Base-by-base conservation (phyloP, 371 early-diverging fungal species). In the Mucor indicus region DNA sequence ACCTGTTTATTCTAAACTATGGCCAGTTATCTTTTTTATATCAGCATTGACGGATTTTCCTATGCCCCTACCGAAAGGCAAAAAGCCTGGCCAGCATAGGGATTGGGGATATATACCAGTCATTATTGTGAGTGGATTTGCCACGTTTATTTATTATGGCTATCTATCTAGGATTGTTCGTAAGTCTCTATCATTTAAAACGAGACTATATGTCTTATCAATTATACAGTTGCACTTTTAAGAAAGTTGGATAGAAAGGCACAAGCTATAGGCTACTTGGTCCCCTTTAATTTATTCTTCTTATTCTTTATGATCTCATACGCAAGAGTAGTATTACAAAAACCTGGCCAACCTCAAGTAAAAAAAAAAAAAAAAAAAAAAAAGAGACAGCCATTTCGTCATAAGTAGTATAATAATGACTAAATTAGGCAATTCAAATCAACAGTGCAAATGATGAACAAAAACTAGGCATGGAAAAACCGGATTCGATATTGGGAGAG, bases 101-200 rank as follows among this genome's bases (percentile, higher is more conserved):
- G 62, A 65, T 40, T 69, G 63, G 63, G 63, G 63, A 3, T 65
- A 51, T 57, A 15, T 69, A 15, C 66, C 69, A 7, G 51, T 65
- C 2, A 20, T 62, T 15, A 44, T 65, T 4, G 56, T 69, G 3
- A 38, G 42, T 48, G 44, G 53, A 1, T 36, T 69, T 13, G 35
- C 49, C 9, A 45, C 38, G 8, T 60, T 56, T 44, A 20, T 62
- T 9, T 65, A 60, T 29, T 64, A 62, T 40, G 57, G 52, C 1
- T 65, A 65, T 35, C 15, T 60, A 10, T 48, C 41, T 36, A 48
- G 52, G 12, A 42, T 65, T 31, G 48, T 57, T 43, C 24, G 70
- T 62, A 61, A 56, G 44, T 41, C 27, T 10, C 16, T 30, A n/a
- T 32, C 25, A 48, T 17, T 21, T 15, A 21, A 13, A 23, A 23